phyloP scores from a whole-genome alignment of 164 flowering plant species.

The Cinnamomum chago region DNA sequence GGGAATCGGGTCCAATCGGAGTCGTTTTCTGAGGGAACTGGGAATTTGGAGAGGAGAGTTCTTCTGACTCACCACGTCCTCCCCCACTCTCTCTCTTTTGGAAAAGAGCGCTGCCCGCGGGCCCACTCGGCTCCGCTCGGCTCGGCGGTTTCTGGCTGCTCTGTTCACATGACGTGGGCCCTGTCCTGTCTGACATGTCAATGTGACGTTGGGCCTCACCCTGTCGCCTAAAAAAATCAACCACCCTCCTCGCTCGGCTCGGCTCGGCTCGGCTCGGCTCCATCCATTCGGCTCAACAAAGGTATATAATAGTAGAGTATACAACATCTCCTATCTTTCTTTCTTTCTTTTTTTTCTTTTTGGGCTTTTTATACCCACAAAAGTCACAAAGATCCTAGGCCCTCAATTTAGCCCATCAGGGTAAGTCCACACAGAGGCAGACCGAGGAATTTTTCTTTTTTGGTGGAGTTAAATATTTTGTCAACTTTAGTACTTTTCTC shows the following conservation, averaged over 20 bases:
- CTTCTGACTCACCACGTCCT: neutral
- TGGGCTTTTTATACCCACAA: too few relatives aligned
- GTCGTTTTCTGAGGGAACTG: neutral
- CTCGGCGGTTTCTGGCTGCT: neutral
- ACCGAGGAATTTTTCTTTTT: too few relatives aligned
- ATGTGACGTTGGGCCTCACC: neutral
- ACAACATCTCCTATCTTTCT: too few relatives aligned
- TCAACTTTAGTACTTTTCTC: too few relatives aligned
- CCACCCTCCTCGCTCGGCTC: neutral
- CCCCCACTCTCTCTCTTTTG: neutral
- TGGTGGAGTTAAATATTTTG: rapidly evolving
- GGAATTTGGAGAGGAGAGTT: neutral
- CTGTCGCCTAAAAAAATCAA: neutral
- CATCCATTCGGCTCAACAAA: neutral
- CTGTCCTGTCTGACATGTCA: neutral
- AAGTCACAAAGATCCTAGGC: too few relatives aligned
- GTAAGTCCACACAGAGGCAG: too few relatives aligned
- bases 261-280: neutral
- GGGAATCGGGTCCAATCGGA: neutral
- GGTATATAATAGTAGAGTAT: too few relatives aligned
- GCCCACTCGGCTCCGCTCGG: neutral
- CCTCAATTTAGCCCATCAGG: too few relatives aligned
- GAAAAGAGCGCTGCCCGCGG: neutral
- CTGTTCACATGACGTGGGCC: neutral
- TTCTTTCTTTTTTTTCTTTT: too few relatives aligned